These are phyloP conservation scores for Sugiyamaella mastotermitis DNA, from an alignment of 805 yeast genomes.

Conservation along the genomic window DNA sequence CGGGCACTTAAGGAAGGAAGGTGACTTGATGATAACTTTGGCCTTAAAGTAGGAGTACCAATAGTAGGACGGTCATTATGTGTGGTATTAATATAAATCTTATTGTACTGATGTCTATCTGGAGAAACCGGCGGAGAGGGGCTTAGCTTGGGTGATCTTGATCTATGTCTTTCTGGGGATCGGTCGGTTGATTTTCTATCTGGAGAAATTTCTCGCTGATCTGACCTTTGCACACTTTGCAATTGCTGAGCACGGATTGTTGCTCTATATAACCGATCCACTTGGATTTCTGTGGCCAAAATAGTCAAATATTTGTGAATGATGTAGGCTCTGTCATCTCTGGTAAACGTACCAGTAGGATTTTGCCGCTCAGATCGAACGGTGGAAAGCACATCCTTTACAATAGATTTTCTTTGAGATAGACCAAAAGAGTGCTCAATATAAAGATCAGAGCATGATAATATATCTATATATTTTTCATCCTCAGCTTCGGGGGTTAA, in stretches of 20 bases:
- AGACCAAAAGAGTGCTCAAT: conserved; percentile 46
- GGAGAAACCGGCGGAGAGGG: too few relatives aligned
- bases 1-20: conserved; percentile 1
- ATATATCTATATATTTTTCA: conserved; percentile 39
- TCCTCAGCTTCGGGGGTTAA: conserved; percentile 38
- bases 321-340: conserved; percentile 40
- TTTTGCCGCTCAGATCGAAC: background rate
- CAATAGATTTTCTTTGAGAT: conserved; percentile 36
- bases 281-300: conserved; percentile 57
- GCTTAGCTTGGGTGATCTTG: too few relatives aligned
- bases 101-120: background rate
- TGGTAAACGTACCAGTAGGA: conserved; percentile 13
- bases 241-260: conserved; percentile 23
- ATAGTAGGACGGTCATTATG: conserved; percentile 3
- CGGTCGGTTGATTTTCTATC: background rate
- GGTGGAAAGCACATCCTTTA: conserved; percentile 30
- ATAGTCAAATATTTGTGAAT: conserved; percentile 43
- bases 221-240: conserved; percentile 1
- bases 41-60: background rate
- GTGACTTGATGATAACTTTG: background rate
- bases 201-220: background rate
- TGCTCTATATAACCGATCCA: conserved; percentile 57
- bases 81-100: conserved; percentile 4
- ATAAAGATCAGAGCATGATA: conserved; percentile 49
- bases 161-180: too few relatives aligned